These are phyloP conservation scores for Alternaria incomplexa DNA, from an alignment of 2,329 filamentous ascomycete species.

Conservation along the genomic window DNA sequence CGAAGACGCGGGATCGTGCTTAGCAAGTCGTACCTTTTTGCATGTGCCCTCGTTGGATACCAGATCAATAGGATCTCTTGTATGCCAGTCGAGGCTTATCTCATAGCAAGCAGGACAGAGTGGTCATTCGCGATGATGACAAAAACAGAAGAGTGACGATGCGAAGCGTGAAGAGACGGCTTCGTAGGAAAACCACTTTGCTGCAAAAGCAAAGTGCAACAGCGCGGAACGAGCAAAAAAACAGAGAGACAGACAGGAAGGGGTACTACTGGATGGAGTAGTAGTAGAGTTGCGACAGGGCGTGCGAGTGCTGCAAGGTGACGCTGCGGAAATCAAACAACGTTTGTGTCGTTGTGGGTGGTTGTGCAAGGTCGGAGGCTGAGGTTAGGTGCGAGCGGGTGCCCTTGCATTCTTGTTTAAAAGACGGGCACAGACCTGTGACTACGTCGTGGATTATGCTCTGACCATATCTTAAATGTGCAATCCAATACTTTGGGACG, in stretches of 20 bases:
- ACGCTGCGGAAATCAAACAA: slow-evolving; percentile 43
- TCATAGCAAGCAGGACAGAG: slow-evolving; percentile 43
- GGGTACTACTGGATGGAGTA: slow-evolving; percentile 35
- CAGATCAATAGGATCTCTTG: slow-evolving; percentile 22
- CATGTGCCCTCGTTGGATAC: slow-evolving; percentile 35
- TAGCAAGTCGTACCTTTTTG: slow-evolving; percentile 41
- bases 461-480: slow-evolving; percentile 33
- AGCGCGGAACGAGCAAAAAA: slow-evolving; percentile 34
- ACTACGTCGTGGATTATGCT: slow-evolving; percentile 24
- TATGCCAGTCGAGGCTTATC: slow-evolving; percentile 35
- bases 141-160: slow-evolving; percentile 30
- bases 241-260: slow-evolving; percentile 41
- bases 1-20: slow-evolving; percentile 31
- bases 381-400: slow-evolving; percentile 27
- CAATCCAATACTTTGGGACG: slow-evolving; percentile 28
- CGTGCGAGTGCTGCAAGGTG: slow-evolving; percentile 33
- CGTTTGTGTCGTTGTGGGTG: slow-evolving; percentile 34
- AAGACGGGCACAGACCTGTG: slow-evolving; percentile 32
- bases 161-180: slow-evolving; percentile 41
- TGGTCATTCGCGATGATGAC: slow-evolving; percentile 37
- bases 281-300: slow-evolving; percentile 22
- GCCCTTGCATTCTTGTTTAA: slow-evolving; percentile 47
- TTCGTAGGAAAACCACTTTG: slow-evolving; percentile 40
- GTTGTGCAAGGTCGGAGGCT: slow-evolving; percentile 29
- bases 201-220: slow-evolving; percentile 44